Conservation (phyloP, 2,329 filamentous ascomycete genomes). For the Epichloe gansuensis region DNA sequence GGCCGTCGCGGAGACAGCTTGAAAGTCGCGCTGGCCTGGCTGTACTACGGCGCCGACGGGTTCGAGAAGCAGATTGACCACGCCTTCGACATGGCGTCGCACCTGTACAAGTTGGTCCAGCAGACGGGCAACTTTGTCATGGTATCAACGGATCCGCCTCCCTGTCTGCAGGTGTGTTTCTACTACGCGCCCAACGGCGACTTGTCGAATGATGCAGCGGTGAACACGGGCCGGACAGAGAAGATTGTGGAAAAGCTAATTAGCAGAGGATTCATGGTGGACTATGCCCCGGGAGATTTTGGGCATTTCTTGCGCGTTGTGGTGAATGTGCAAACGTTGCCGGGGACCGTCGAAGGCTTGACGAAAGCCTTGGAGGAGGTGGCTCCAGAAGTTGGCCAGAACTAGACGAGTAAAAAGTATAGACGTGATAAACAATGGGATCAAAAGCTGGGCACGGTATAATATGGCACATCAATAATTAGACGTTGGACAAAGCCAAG, state of each 20-base stretch:
- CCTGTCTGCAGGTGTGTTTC: slow-evolving; percentile 91
- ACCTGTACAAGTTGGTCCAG: slow-evolving; percentile 52
- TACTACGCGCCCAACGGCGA: slow-evolving; percentile 56
- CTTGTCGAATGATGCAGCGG: slow-evolving; percentile 28
- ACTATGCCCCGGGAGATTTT: slow-evolving; percentile 44
- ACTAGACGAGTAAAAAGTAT: neutral
- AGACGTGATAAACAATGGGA: neutral
- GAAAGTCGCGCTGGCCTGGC: slow-evolving; percentile 80
- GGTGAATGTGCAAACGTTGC: slow-evolving; percentile 43
- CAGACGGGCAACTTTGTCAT: slow-evolving; percentile 51
- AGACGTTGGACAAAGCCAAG: neutral
- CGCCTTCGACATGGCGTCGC: slow-evolving; percentile 59
- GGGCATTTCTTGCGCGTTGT: slow-evolving; percentile 50
- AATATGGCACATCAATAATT: neutral
- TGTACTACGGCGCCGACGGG: slow-evolving; percentile 71
- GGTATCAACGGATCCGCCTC: slow-evolving; percentile 64
- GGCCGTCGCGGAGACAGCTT: slow-evolving; percentile 75
- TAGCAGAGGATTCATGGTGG: slow-evolving; percentile 44
- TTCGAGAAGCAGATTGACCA: slow-evolving; percentile 59
- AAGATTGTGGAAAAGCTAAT: slow-evolving; percentile 37
- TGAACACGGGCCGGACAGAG: slow-evolving; percentile 38
- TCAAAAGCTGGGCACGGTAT: neutral
- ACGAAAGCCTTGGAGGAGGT: slow-evolving; percentile 40
- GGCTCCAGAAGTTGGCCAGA: slow-evolving; percentile 16
- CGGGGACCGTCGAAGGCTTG: slow-evolving; percentile 39